Base-by-base conservation (phyloP, 352 stramenopile species). In the Stramenopiles sp. region DNA sequence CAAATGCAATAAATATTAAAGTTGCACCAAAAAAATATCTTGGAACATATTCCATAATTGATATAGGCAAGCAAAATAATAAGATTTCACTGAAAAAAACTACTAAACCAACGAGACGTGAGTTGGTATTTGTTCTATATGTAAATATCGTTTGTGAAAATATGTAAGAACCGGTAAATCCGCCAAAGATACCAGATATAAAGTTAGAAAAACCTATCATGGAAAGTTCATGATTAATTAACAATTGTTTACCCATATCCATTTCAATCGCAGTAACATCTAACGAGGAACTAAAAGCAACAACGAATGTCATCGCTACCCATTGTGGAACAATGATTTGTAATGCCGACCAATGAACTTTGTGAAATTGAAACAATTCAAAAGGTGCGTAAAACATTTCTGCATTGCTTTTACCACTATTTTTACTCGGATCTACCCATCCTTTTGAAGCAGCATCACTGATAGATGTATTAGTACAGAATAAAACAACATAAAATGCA, bases 131-230 rank as follows among this genome's bases (percentile, higher is more conserved):
- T 80, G 92, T 95, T 1, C 91, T 88, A 83, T 93, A 96, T 29
- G 94, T 97, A 84, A 99, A 98, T 80, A 98, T 97, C 27, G 93
- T 98, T 86, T 98, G 95, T 32, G 88, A 96, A 84, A 99, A 99
- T 80, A 99, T 99, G 84, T 99, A 99, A 30, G 89, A 97, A 4
- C 96, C 96, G 7, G 94, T 98, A 86, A 98, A 98, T 73, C 96
- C 96, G 31, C 95, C 95, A 0, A 93, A 88, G 38, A 98, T 27
- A 0, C 96, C 96, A 74, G 89, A 97, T 1, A 98, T 83, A 13
- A 98, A 81, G 81, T 98, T 98, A 32, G 88, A 92, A 80, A 91
- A 88, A 1, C 94, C 93, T n/a, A 98, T 92, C 0, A 90, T 97
- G 74, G 91, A 89, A 30, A 97, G 84, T 80, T 98, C 92, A 78